These are phyloP conservation scores for Coniophora puteana DNA, from an alignment of 1,284 basidiomycete species.

Conservation along the genomic window DNA sequence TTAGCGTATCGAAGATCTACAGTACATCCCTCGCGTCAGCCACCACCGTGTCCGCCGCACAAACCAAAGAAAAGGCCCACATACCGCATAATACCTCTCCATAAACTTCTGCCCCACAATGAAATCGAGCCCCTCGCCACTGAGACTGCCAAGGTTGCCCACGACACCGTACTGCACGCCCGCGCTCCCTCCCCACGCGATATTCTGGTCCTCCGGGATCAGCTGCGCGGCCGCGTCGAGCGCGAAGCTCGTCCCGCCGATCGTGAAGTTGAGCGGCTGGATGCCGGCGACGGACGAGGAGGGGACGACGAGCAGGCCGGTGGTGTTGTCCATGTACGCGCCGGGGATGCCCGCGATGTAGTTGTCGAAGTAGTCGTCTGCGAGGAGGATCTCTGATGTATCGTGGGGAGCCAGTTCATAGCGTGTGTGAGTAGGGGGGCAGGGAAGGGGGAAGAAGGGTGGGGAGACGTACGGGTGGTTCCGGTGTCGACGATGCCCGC, in stretches of 20 bases:
- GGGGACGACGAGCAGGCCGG: constrained; percentile 19
- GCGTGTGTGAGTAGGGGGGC: neutral
- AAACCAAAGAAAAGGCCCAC: constrained; percentile 1
- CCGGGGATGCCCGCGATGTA: constrained; percentile 20
- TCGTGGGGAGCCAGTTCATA: neutral
- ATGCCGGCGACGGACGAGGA: constrained; percentile 14
- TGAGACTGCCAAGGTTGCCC: constrained; percentile 5
- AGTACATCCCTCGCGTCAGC: neutral
- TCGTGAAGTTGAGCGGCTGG: constrained; percentile 17
- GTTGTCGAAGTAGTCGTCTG: constrained; percentile 14
- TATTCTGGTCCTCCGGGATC: constrained; percentile 18
- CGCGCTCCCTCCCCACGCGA: constrained; percentile 11
- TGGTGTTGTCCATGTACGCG: constrained; percentile 9
- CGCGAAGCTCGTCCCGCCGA: constrained; percentile 11
- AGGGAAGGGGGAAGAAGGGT: neutral
- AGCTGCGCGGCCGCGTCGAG: constrained; percentile 23
- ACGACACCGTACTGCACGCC: constrained; percentile 18
- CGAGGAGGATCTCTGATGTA: constrained; percentile 17
- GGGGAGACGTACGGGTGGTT: constrained; percentile 17
- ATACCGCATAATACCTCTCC: constrained; percentile 24
- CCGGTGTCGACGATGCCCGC: constrained; percentile 18
- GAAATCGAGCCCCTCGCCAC: constrained; percentile 19
- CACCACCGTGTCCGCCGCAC: neutral
- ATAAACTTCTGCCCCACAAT: constrained; percentile 24
- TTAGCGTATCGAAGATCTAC: constrained; percentile 22